Base-by-base conservation (phyloP, 495 filamentous ascomycete genomes). In the Penicillium silybi region DNA sequence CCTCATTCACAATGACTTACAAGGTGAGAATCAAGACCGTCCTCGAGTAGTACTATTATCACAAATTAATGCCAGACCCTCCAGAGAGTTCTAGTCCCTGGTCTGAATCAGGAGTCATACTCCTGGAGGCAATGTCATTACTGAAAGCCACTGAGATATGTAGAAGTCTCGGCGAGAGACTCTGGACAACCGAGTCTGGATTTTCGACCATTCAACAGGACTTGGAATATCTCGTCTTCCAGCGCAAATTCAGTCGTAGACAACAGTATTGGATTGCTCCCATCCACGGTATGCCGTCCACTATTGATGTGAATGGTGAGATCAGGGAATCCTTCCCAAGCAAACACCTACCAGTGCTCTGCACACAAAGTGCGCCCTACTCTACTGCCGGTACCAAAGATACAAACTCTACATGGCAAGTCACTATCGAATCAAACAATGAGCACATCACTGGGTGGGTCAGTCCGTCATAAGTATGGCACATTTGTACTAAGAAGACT, bases 1-100 rank as follows among this genome's bases (percentile, higher is more conserved):
- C 38, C 44, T 63, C 15, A 61, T 63, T 27, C 60, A 63, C 26
- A 63, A 63, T 61, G 60, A 63, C 19, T 29, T 60, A 17, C 22
- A 40, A 46, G 53, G 60, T 63, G 26, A 25, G 13, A 41, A 26
- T 25, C 2, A 5, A 3, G 23, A 23, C 7, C 2, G 18, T 8
- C 35, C 18, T 22, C 15, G n/a, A 2, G 8, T n/a, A 1, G 8
- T n/a, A 1, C 1, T 4, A 27, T 10, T 40, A 1, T 0, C 6
- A 13, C 11, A 15, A 19, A 17, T 1, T 48, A 6, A 48, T 10
- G 8, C 5, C 23, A 3, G 8, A 25, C 19, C 15, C 3, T 1
- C 44, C 17, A 63, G 60, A 63, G 29, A 49, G 22, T n/a, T 19
- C 45, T 25, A 63, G 60, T 20, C 48, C 60, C 15, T 40, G 41